A percentile compares a stretch with the other conserved stretches of the same genome.
These are phyloP conservation scores for Saturnispora bothae DNA, from an alignment of 805 yeast genomes.

Conservation along the genomic window DNA sequence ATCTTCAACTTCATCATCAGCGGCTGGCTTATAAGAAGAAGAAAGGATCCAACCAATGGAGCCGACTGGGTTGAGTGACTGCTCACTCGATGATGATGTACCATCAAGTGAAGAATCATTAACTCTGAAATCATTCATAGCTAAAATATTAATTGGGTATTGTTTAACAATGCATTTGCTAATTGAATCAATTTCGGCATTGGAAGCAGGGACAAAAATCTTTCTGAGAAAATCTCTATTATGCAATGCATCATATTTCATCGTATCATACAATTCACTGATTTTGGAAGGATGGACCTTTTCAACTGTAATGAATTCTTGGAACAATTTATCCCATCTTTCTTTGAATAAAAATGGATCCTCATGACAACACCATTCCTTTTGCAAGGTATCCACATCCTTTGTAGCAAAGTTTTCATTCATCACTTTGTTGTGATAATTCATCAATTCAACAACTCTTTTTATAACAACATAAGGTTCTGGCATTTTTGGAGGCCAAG, in stretches of 20 bases:
- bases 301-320: conserved; percentile 84
- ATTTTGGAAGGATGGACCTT: conserved; percentile 97
- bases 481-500: conserved; percentile 99
- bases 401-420: conserved; percentile 62
- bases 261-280: conserved; percentile 92
- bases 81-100: conserved; percentile 16
- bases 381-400: conserved; percentile 59
- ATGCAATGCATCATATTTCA: conserved; percentile 97
- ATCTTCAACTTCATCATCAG: conserved; percentile 12
- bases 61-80: conserved; percentile 36
- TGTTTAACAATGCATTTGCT: conserved; percentile 50
- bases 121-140: conserved; percentile 66
- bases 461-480: conserved; percentile 92
- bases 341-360: conserved; percentile 85
- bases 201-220: conserved; percentile 55
- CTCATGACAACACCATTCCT: conserved; percentile 93
- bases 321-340: conserved; percentile 94
- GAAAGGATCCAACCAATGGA: conserved; percentile 64
- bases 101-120: conserved; percentile 29
- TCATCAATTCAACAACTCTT: conserved; percentile 92
- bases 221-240: conserved; percentile 80
- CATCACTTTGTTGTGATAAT: conserved; percentile 77
- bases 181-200: conserved; percentile 24
- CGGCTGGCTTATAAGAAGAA: conserved; percentile 21
- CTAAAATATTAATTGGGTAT: conserved; percentile 64